Conservation (phyloP, 2,329 filamentous ascomycete genomes). For the Colletotrichum echinochloae region DNA sequence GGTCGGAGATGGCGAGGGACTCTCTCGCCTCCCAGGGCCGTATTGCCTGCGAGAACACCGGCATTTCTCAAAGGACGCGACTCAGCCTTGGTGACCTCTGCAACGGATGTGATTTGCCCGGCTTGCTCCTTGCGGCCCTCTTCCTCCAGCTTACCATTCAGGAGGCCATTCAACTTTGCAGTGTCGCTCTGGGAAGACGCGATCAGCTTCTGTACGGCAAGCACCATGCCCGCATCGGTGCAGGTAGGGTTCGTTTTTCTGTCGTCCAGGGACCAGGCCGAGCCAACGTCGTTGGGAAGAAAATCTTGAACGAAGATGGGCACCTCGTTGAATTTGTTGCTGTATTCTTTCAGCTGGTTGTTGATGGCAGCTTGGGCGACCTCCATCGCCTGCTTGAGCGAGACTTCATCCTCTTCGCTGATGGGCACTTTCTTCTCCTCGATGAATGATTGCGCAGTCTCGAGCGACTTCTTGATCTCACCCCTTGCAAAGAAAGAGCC, state of each 20-base stretch:
- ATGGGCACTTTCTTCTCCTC: slow-evolving; percentile 70
- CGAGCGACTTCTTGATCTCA: slow-evolving; percentile 73
- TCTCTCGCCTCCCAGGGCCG: slow-evolving; percentile 55
- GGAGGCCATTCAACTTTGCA: slow-evolving; percentile 59
- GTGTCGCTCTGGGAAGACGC: slow-evolving; percentile 58
- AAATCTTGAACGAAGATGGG: slow-evolving; percentile 79
- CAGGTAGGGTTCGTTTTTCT: slow-evolving; percentile 62
- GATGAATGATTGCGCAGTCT: slow-evolving; percentile 77
- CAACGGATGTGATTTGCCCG: slow-evolving; percentile 39
- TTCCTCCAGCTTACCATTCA: slow-evolving; percentile 59
- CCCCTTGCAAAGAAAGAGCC: slow-evolving; percentile 78
- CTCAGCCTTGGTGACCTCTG: slow-evolving; percentile 17
- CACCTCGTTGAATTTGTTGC: slow-evolving; percentile 80
- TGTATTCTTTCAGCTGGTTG: slow-evolving; percentile 73
- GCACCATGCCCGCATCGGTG: slow-evolving; percentile 63
- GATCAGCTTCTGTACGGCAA: slow-evolving; percentile 64
- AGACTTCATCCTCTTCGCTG: slow-evolving; percentile 67
- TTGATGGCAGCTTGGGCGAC: slow-evolving; percentile 70
- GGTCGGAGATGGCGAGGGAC: slow-evolving; percentile 49
- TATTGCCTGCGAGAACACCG: slow-evolving; percentile 54
- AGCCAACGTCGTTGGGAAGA: slow-evolving; percentile 65
- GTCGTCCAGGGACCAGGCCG: slow-evolving; percentile 76
- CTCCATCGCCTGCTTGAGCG: slow-evolving; percentile 74
- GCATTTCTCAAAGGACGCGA: not conserved
- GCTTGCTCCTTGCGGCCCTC: slow-evolving; percentile 56